Evolutionary conservation across 805 yeast genomes (phyloP).

Genomic region (Saccharomycopsis babjevae): DNA sequence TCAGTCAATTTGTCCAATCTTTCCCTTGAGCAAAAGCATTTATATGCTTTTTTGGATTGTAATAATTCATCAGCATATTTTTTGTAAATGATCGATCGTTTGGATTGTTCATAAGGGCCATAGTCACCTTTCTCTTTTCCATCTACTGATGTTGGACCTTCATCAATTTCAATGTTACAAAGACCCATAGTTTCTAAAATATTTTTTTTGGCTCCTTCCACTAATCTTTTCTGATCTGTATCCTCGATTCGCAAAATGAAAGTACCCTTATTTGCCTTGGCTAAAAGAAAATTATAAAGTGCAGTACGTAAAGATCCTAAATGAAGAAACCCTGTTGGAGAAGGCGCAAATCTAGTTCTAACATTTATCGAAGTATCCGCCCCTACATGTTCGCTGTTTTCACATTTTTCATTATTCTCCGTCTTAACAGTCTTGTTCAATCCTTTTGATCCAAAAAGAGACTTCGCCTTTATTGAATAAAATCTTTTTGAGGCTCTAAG

Average conservation of each 20-base stretch:
- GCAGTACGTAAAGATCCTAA: constrained; percentile 92
- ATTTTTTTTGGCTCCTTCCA: constrained; percentile 72
- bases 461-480: not conserved
- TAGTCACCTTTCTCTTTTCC: constrained; percentile 24
- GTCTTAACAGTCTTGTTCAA: not conserved
- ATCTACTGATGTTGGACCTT: constrained; percentile 50
- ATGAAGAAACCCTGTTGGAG: constrained; percentile 95
- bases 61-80: constrained; percentile 48
- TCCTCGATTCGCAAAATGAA: constrained; percentile 83
- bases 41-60: constrained; percentile 63
- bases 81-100: constrained; percentile 57
- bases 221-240: constrained; percentile 76
- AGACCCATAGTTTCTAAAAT: constrained; percentile 66
- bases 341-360: constrained; percentile 91
- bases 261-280: constrained; percentile 68
- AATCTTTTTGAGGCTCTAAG: not conserved
- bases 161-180: constrained; percentile 72
- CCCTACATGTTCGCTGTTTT: not conserved
- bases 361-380: not conserved
- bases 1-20: constrained; percentile 58
- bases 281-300: constrained; percentile 74
- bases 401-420: not conserved
- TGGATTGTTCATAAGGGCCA: constrained; percentile 83
- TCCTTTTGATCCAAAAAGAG: not conserved
- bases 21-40: constrained; percentile 79